Conservation (phyloP, 108 stramenopile genomes). For the Thalassiosira profunda region DNA sequence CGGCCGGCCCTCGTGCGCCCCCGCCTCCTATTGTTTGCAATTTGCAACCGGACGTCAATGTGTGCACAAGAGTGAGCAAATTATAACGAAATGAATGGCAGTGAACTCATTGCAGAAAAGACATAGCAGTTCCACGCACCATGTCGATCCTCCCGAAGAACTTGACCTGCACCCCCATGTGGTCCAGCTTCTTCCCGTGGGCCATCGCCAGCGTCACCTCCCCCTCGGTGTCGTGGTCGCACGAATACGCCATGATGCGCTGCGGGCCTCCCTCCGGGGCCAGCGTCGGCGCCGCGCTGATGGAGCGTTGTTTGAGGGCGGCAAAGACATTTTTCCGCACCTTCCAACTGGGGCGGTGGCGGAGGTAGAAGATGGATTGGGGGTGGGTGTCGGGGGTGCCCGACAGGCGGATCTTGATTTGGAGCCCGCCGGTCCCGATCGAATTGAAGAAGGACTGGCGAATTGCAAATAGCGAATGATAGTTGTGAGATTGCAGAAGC, state of each 20-base stretch:
- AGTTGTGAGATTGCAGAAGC: too few relatives aligned
- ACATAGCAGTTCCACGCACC: constrained; percentile 41
- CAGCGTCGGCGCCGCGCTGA: neutral
- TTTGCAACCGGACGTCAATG: constrained; percentile 17
- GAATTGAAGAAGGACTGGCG: constrained; percentile 60
- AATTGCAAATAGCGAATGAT: too few relatives aligned
- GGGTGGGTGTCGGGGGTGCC: constrained; percentile 33
- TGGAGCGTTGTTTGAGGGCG: constrained; percentile 52
- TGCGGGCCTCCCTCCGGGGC: neutral
- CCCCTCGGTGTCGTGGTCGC: constrained; percentile 85
- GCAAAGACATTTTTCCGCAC: constrained; percentile 88
- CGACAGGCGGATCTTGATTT: constrained; percentile 61
- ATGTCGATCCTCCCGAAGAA: constrained; percentile 98
- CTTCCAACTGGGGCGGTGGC: constrained; percentile 86
- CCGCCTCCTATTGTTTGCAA: constrained; percentile 38
- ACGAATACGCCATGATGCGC: constrained; percentile 53
- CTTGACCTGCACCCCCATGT: constrained; percentile 97
- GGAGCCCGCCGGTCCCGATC: constrained; percentile 69
- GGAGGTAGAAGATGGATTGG: constrained; percentile 55
- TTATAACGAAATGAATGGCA: neutral
- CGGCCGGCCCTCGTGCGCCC: constrained; percentile 78
- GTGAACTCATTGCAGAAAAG: neutral
- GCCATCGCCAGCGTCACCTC: constrained; percentile 84
- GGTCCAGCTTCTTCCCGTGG: constrained; percentile 96
- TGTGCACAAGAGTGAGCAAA: neutral